phyloP scores from a whole-genome alignment of 371 early-diverging fungal species.

The Mycotypha africana region DNA sequence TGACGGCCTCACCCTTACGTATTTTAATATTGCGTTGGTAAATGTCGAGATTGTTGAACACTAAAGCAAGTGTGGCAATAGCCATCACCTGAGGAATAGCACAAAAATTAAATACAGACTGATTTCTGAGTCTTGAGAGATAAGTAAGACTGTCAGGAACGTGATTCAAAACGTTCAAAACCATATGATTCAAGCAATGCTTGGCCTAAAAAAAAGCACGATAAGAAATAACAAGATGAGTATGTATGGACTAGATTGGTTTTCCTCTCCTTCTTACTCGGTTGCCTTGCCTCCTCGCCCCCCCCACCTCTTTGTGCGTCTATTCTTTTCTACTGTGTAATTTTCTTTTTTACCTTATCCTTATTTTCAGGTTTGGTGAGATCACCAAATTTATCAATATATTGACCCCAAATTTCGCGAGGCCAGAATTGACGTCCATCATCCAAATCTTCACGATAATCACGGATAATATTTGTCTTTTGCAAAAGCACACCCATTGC shows the following conservation, averaged over 20 bases:
- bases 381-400: conserved; percentile 54
- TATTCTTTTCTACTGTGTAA: not conserved
- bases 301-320: too few relatives aligned
- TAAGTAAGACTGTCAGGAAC: conserved; percentile 87
- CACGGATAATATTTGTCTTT: conserved; percentile 95
- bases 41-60: conserved; percentile 81
- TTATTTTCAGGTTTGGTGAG: conserved; percentile 59
- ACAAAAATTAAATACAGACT: conserved; percentile 85
- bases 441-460: conserved; percentile 83
- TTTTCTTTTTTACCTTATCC: conserved; percentile 33
- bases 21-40: conserved; percentile 86
- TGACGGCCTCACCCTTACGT: conserved; percentile 89
- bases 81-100: conserved; percentile 99
- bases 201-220: conserved; percentile 36
- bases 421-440: conserved; percentile 96
- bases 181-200: conserved; percentile 81
- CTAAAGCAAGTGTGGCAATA: conserved; percentile 83
- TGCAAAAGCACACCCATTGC: conserved; percentile 94
- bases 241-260: too few relatives aligned
- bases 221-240: not conserved
- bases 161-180: conserved; percentile 77
- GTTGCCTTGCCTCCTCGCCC: too few relatives aligned
- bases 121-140: conserved; percentile 69
- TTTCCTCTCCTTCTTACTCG: too few relatives aligned
- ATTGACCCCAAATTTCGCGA: conserved; percentile 79